phyloP scores from a whole-genome alignment of 495 filamentous ascomycete genomes.

The Jackrogersella multiformis region DNA sequence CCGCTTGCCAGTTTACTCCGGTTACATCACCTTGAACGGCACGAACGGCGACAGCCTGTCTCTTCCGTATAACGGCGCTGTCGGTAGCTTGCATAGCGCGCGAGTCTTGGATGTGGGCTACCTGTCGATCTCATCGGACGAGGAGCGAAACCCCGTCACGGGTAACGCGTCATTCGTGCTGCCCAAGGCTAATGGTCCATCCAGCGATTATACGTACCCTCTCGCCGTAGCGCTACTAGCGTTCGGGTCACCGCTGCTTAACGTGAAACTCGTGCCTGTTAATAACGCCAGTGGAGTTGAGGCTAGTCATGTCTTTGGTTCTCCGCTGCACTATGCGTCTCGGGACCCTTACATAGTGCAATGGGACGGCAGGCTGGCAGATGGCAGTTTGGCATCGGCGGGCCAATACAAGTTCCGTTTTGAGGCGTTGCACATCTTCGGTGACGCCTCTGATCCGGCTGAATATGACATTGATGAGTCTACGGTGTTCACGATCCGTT shows the following conservation, averaged over 20 bases:
- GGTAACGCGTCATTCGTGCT: constrained; percentile 54
- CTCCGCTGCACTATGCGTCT: constrained; percentile 52
- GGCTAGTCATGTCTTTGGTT: constrained; percentile 53
- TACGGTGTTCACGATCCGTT: constrained; percentile 50
- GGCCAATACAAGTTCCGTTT: constrained; percentile 57
- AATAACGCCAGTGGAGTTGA: constrained; percentile 43
- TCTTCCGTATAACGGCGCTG: constrained; percentile 62
- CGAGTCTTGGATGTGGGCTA: constrained; percentile 50
- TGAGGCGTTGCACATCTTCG: constrained; percentile 57
- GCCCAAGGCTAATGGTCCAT: constrained; percentile 43
- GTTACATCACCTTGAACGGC: constrained; percentile 61
- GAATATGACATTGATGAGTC: constrained; percentile 55
- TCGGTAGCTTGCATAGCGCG: constrained; percentile 54
- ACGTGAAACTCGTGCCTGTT: constrained; percentile 53
- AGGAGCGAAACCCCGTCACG: constrained; percentile 42
- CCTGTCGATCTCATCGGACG: constrained; percentile 49
- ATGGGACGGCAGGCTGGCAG: constrained; percentile 56
- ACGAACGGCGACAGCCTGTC: constrained; percentile 58
- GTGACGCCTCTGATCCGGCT: constrained; percentile 40
- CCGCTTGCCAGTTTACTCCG: constrained; percentile 62
- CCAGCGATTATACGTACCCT: constrained; percentile 43
- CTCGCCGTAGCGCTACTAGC: constrained; percentile 47
- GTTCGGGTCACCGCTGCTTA: constrained; percentile 57
- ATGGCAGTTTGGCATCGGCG: constrained; percentile 54
- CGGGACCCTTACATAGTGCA: constrained; percentile 44